Evolutionary conservation across 2,329 filamentous ascomycete genomes (phyloP), one percentile per base, ranked within the genome.

Genomic region (Botrytis tulipae): DNA sequence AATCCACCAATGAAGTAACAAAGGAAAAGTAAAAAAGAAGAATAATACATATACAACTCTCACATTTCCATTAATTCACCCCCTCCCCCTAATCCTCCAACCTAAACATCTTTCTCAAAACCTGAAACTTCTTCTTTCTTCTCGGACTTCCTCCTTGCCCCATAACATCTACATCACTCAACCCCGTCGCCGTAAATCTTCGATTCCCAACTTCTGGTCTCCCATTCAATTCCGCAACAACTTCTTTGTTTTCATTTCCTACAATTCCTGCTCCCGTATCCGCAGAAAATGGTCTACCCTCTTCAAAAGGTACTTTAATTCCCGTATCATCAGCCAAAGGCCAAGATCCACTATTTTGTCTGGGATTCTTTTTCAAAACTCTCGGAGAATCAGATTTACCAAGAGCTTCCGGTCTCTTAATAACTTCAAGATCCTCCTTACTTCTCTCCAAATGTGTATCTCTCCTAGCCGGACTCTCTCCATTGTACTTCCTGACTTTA

Each of bases 111-210:
- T 85, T 88, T 80, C 91, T 88, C 80, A 93, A 82, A 72, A 85
- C 83, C 60, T 86, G 86, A 81, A 93, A 93, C 82, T 91, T 92
- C 86, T 93, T 93, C 83, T 87, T 89, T 83, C 87, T 88, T 71
- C 73, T 77, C 57, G 57, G 61, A n/a, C 62, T 73, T 22, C 65
- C 73, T 16, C 59, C 71, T 48, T 74, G 65, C 29, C 29, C 73
- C 29, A 70, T 72, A 1, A 76, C 32, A 74, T 78, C 78, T 46
- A 78, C 75, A 42, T 51, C 74, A 37, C 48, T 67, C 40, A 80
- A 57, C 0, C 79, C 78, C 51, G 78, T 78, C 62, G 76, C 77
- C 12, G 80, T 80, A 54, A 75, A 78, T 54, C 78, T 75, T 57
- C 80, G 75, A 20, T 59, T 68, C 14, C 76, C 78, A 16, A 79